Evolutionary conservation across 306 rosid genomes (phyloP).

Genomic region (Datisca glomerata): DNA sequence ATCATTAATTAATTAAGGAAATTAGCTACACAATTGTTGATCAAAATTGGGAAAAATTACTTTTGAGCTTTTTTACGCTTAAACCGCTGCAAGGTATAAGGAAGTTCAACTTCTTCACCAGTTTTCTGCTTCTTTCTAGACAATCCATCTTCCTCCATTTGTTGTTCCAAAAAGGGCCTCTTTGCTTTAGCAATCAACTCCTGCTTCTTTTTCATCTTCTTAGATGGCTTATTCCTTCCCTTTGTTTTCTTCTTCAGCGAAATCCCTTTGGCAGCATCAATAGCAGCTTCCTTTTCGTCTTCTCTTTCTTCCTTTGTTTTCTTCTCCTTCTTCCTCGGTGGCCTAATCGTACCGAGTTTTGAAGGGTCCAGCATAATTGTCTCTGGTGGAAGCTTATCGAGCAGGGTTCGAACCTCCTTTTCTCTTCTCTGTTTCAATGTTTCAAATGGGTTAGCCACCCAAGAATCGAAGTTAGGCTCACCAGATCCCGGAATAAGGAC

Average conservation of each 20-base stretch:
- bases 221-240: slow-evolving; percentile 76
- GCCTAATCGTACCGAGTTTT: slow-evolving; percentile 53
- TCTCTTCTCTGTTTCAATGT: slow-evolving; percentile 75
- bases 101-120: neutral
- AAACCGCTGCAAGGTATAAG: neutral
- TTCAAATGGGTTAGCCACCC: slow-evolving; percentile 86
- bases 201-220: slow-evolving; percentile 43
- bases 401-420: slow-evolving; percentile 59
- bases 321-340: slow-evolving; percentile 32
- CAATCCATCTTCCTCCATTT: slow-evolving; percentile 9
- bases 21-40: no score
- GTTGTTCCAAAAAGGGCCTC: slow-evolving; percentile 63
- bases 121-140: neutral
- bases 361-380: slow-evolving; percentile 67
- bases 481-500: slow-evolving; percentile 94
- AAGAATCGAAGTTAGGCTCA: slow-evolving; percentile 77
- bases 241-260: slow-evolving; percentile 70
- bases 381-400: slow-evolving; percentile 78
- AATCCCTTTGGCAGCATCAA: slow-evolving; percentile 46
- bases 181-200: slow-evolving; percentile 45
- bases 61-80: neutral
- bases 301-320: slow-evolving; percentile 34
- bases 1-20: no score
- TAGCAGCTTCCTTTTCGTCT: slow-evolving; percentile 54
- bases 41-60: no score